phyloP scores from a whole-genome alignment of 2,329 filamentous ascomycete species.

The Alternaria sp. region DNA sequence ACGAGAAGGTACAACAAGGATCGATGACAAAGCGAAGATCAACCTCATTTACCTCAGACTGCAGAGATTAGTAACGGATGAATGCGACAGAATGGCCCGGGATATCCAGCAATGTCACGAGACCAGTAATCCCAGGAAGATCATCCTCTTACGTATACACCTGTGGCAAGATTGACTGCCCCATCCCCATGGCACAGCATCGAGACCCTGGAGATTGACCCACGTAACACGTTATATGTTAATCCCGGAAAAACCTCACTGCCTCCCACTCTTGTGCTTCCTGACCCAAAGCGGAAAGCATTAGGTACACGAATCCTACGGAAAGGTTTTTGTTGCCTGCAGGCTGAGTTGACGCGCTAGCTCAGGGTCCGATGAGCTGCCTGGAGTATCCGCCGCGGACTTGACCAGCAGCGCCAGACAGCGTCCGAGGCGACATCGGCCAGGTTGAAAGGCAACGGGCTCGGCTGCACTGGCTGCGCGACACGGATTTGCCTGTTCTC shows the following conservation, averaged over 20 bases:
- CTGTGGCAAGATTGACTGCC: not conserved
- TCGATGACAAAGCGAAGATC: not conserved
- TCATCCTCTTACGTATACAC: not conserved
- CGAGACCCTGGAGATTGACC: slow-evolving; percentile 21
- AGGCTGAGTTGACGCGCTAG: slow-evolving; percentile 19
- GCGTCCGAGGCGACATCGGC: slow-evolving; percentile 46
- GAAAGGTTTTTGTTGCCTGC: slow-evolving; percentile 5
- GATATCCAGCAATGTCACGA: not conserved
- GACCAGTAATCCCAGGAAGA: not conserved
- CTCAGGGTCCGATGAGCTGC: slow-evolving; percentile 12
- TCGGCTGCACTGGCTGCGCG: slow-evolving; percentile 18
- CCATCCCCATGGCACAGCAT: not conserved
- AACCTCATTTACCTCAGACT: not conserved
- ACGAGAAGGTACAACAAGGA: not conserved
- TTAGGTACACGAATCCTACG: slow-evolving; percentile 23
- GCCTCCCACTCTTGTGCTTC: slow-evolving; percentile 20
- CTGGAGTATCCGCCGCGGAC: slow-evolving; percentile 38
- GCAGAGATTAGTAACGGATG: not conserved
- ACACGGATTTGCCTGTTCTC: slow-evolving; percentile 35
- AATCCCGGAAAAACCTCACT: slow-evolving; percentile 15
- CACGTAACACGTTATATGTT: not conserved
- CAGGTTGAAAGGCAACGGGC: slow-evolving; percentile 15
- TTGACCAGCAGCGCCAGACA: slow-evolving; percentile 8
- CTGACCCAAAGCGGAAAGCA: slow-evolving; percentile 17
- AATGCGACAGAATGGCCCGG: not conserved